Percentiles rank a stretch among this genome's conserved stretches.
Conservation (phyloP, 2,329 filamentous ascomycete genomes). For the Colletotrichum higginsianum region DNA sequence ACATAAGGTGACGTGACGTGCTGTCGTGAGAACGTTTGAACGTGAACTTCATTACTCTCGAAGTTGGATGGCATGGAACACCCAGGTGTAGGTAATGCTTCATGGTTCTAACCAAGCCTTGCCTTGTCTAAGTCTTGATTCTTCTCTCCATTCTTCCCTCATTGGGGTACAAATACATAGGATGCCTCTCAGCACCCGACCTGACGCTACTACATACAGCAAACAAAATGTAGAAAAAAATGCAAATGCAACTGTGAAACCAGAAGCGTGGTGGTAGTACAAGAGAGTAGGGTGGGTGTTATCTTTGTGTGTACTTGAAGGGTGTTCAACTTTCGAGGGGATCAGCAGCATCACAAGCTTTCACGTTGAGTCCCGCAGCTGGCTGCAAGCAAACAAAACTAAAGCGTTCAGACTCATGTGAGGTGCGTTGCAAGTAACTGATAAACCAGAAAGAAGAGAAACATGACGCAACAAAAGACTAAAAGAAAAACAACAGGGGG, state of each 20-base stretch:
- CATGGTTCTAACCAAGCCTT: neutral
- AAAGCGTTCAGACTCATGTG: constrained; percentile 31
- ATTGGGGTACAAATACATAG: neutral
- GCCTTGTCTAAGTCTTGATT: neutral
- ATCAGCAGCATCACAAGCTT: constrained; percentile 14
- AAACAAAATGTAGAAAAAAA: neutral
- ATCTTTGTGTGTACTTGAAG: neutral
- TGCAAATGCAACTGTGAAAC: neutral
- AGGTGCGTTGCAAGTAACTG: constrained; percentile 1
- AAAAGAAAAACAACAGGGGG: neutral
- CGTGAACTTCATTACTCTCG: no score
- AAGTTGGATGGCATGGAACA: no score
- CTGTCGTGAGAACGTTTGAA: no score
- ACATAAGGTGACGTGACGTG: no score
- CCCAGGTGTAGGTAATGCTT: neutral
- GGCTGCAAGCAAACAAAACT: constrained; percentile 8
- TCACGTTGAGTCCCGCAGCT: constrained; percentile 14
- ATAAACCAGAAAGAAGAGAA: neutral
- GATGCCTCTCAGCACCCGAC: neutral
- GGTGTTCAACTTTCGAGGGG: neutral
- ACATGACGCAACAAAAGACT: no score
- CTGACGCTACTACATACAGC: neutral
- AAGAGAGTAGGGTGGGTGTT: neutral
- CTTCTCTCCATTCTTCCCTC: neutral
- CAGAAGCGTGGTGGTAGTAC: constrained; percentile 2